A percentile compares a stretch with the other conserved stretches of the same genome.
phyloP scores from a whole-genome alignment of 2,329 filamentous ascomycete genomes.

The Pseudogymnoascus verrucosus region DNA sequence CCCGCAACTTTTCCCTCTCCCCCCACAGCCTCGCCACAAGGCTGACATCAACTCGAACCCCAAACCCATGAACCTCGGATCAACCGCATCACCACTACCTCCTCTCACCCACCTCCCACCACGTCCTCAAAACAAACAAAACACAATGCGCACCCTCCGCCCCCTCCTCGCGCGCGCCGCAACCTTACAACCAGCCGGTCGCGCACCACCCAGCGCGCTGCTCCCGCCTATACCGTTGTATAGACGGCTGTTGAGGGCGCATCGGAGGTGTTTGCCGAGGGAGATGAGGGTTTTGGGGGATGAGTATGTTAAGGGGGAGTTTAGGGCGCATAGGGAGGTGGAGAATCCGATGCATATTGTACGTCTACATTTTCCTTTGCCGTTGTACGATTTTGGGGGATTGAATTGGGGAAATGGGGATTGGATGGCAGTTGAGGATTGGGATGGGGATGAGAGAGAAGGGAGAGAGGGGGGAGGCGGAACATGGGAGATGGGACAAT shows the following conservation, averaged over 20 bases:
- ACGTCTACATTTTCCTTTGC: no score
- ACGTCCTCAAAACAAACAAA: neutral
- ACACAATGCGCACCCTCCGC: neutral
- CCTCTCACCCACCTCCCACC: neutral
- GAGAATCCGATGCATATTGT: constrained; percentile 83
- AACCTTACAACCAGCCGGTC: neutral
- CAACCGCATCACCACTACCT: neutral
- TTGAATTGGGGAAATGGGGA: no score
- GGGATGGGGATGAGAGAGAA: no score
- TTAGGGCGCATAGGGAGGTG: constrained; percentile 70
- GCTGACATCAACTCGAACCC: neutral
- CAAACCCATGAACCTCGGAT: neutral
- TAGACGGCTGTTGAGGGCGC: constrained; percentile 74
- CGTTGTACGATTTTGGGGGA: no score
- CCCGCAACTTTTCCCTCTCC: neutral
- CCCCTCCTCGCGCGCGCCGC: neutral
- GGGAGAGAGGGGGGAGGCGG: no score
- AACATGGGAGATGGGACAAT: no score
- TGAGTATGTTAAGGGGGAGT: constrained; percentile 88
- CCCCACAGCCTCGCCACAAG: neutral
- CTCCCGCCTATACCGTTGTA: constrained; percentile 86
- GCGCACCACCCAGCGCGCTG: constrained; percentile 49
- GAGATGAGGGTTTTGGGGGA: constrained; percentile 81
- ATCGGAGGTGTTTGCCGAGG: constrained; percentile 66
- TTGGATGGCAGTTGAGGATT: no score